Conservation (phyloP, 1,284 basidiomycete genomes). For the Binderoboletus segoi region DNA sequence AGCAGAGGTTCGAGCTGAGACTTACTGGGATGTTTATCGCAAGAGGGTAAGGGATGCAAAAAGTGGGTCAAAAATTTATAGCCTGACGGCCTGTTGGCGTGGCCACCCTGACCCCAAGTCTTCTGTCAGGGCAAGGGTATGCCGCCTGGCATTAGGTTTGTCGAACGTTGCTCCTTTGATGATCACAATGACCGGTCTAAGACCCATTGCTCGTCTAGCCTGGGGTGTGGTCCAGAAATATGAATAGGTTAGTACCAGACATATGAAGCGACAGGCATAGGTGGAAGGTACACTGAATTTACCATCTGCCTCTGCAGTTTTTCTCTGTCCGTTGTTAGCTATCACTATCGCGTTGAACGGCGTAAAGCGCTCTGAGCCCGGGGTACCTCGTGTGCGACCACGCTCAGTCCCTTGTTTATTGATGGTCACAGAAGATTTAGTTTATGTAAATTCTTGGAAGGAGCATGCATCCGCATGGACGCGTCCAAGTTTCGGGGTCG, state of each 20-base stretch:
- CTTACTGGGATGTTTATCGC: conserved; percentile 4
- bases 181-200: no score
- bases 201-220: no score
- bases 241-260: background rate
- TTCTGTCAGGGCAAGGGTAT: no score
- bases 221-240: background rate
- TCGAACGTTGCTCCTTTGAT: background rate
- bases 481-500: no score
- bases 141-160: background rate
- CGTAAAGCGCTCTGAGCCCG: no score
- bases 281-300: background rate
- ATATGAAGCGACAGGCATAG: background rate
- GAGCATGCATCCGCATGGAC: no score
- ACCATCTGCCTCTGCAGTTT: no score
- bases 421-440: background rate
- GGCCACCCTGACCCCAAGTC: no score
- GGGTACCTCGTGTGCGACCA: background rate
- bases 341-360: background rate
- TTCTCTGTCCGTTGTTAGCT: background rate
- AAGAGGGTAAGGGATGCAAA: background rate
- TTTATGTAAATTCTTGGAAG: background rate
- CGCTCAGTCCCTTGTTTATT: background rate
- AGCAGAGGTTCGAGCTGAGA: background rate
- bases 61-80: background rate
- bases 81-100: no score